A percentile compares a stretch with the other conserved stretches of the same genome.
Conservation (phyloP, 306 rosid genomes). For the Begonia masoniana region DNA sequence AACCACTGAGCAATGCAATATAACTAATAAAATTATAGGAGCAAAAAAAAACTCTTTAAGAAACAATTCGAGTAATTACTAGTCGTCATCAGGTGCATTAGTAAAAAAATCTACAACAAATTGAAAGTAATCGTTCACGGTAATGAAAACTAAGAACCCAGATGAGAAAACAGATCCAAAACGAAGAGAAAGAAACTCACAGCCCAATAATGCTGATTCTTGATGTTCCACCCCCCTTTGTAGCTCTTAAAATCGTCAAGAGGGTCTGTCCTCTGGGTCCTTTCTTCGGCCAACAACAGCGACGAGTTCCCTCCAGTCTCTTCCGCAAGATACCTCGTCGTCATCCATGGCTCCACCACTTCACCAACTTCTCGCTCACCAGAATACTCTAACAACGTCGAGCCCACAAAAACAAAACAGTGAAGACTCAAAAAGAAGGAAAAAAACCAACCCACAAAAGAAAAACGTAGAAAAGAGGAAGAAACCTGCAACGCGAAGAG, state of each 20-base stretch:
- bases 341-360: conserved; percentile 27
- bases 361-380: conserved; percentile 9
- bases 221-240: conserved; percentile 78
- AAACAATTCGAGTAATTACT: too few relatives aligned
- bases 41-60: too few relatives aligned
- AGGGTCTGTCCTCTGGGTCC: conserved; percentile 48
- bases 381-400: not conserved
- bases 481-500: too few relatives aligned
- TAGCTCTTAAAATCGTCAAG: conserved; percentile 29
- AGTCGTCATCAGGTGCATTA: too few relatives aligned
- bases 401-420: not conserved
- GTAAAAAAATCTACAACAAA: not conserved
- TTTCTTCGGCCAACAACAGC: conserved; percentile 37
- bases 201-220: conserved; percentile 29
- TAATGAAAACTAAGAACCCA: conserved; percentile 1
- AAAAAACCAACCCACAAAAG: too few relatives aligned
- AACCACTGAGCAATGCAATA: too few relatives aligned
- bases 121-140: not conserved
- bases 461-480: too few relatives aligned
- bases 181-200: conserved; percentile 25
- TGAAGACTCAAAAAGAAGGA: too few relatives aligned
- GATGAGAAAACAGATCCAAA: not conserved
- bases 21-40: too few relatives aligned
- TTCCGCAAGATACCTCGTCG: conserved; percentile 34
- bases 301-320: conserved; percentile 20